A percentile compares a stretch with the other conserved stretches of the same genome.
phyloP scores from a whole-genome alignment of 2,329 filamentous ascomycete species.

The Dactylellina haptotyla region DNA sequence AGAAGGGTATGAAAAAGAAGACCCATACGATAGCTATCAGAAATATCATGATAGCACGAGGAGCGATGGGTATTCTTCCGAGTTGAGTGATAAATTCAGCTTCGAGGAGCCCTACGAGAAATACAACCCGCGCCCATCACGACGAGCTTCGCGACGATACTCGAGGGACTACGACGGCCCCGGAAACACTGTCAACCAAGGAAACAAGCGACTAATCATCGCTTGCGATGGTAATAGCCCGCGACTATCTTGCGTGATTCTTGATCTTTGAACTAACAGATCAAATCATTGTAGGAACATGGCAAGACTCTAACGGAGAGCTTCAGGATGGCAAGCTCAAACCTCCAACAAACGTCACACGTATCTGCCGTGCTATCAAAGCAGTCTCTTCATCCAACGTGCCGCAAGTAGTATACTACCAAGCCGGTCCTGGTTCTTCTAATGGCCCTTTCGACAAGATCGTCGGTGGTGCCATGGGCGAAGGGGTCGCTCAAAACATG shows the following conservation, averaged over 20 bases:
- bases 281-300: slow-evolving; percentile 53
- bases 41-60: slow-evolving; percentile 20
- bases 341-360: slow-evolving; percentile 67
- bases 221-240: slow-evolving; percentile 56
- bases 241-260: neutral
- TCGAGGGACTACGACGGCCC: slow-evolving; percentile 36
- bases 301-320: slow-evolving; percentile 57
- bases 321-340: slow-evolving; percentile 49
- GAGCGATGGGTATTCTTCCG: neutral
- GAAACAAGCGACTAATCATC: slow-evolving; percentile 56
- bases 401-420: slow-evolving; percentile 71
- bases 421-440: slow-evolving; percentile 69
- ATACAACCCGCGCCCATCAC: slow-evolving; percentile 26
- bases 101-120: slow-evolving; percentile 32
- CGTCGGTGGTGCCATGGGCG: slow-evolving; percentile 55
- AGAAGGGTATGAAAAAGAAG: slow-evolving; percentile 1
- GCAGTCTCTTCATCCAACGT: slow-evolving; percentile 65
- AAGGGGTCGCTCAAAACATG: slow-evolving; percentile 62
- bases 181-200: slow-evolving; percentile 14
- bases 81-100: slow-evolving; percentile 3
- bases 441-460: slow-evolving; percentile 38
- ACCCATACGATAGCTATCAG: slow-evolving; percentile 28
- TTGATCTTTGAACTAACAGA: neutral
- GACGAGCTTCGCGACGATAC: slow-evolving; percentile 16
- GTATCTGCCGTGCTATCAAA: slow-evolving; percentile 69